Evolutionary conservation across 495 filamentous ascomycete genomes (phyloP), one percentile per base, ranked within the genome.

Genomic region (Cercophora sp.): DNA sequence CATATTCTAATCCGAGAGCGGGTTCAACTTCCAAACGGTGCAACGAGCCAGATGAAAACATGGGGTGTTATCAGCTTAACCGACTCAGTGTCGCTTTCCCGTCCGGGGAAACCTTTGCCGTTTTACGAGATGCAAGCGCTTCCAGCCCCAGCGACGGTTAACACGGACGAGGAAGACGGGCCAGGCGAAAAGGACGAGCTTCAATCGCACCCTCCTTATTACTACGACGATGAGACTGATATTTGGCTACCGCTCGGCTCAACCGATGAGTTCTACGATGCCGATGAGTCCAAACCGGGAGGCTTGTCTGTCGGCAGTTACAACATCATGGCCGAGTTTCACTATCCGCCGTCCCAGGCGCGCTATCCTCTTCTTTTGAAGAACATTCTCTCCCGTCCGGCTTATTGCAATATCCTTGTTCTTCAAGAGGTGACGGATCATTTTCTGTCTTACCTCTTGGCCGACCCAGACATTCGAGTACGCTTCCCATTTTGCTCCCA

Each of bases 361-460:
- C 72, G 80, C 34, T 75, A 81, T 60, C 70, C 77, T 5, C 64
- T 78, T 15, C 55, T 83, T 16, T 37, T 79, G 27, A 49, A 67
- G 13, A 72, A 71, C 53, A 61, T 81, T 35, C 54, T 81, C 39
- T 57, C 70, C 5, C 15, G 56, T 0, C 22, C 51, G 4, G 68
- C 70, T 22, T 36, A 52, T 1, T 66, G 75, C 10, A 72, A 79
- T 55, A 61, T 81, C 13, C 53, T 84, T n/a, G 65, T 79, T 16
- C 66, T 85, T 6, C 71, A 84, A 61, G 80, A 83, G 62, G 77
- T 84, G 19, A 79, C 80, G 0, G 77, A 84, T 51, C 67, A 72
- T 22, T 82, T 82, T 49, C 70, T 85, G 5, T 69, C 69, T 8
- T 68, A 67, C 43, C 62, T 84, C 13, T 75, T 83, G 11, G 52